Base-by-base conservation (phyloP, 331 rosid genomes). In the Erythrophleum ivorense region DNA sequence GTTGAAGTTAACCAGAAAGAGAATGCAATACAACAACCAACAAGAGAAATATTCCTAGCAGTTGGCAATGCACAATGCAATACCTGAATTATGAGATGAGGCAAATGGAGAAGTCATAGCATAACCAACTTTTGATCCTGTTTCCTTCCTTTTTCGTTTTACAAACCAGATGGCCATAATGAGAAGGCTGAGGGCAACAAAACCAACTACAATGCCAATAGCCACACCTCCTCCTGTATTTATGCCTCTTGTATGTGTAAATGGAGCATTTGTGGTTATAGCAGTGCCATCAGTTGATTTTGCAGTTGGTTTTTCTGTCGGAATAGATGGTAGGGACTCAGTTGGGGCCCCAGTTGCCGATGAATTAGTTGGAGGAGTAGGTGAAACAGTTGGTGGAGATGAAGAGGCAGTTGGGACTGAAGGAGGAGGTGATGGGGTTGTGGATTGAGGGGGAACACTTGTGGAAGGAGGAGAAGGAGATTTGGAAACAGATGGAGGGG, bases 1-100 rank as follows among this genome's bases (percentile, higher is more conserved):
- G 18, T 79, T 49, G 40, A 63, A 43, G 50, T 45, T 59, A 59
- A 75, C 52, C 53, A 46, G n/a, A 63, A 62, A 74, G 73, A 84
- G 18, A 33, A 63, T 63, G 13, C 52, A 60, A 75, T 75, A 60
- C 29, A 82, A 78, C 59, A 65, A 76, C 24, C 53, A 66, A 76
- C 12, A 82, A 71, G 41, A 14, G 7, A 12, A 52, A 48, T 14
- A 49, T 58, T 31, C 43, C 67, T 10, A 75, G 82, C 50, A 50
- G 80, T 64, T 76, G 73, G 19, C 14, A 11, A 14, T 55, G 73
- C 41, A 81, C 75, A 69, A 58, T 34, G 78, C 71, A 76, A 83
- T 89, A 96, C 99, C 99, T 91, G 99, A 96, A 89, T 91, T 96
- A 72, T 96, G 98, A 73, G 98, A 95, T 52, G 98, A 92, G 74